These are phyloP conservation scores for Solanum okadae DNA, from an alignment of 257 asterid genomes.

Conservation along the genomic window DNA sequence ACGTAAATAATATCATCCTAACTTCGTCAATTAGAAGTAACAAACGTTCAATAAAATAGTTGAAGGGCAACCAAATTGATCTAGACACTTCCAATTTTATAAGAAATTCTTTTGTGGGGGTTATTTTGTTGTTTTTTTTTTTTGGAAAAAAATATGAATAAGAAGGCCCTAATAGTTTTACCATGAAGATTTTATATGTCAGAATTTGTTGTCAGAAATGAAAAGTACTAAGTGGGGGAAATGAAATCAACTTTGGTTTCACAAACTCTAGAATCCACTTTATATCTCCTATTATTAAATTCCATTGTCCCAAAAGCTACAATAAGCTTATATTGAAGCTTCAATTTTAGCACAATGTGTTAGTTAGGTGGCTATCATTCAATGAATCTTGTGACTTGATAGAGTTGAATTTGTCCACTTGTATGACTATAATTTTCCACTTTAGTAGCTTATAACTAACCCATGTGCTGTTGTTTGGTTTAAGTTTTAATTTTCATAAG, in stretches of 20 bases:
- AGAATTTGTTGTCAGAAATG: conserved; percentile 20
- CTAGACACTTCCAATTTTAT: no score
- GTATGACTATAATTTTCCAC: not conserved
- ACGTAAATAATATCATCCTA: no score
- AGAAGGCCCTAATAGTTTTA: conserved; percentile 8
- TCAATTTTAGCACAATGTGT: not conserved
- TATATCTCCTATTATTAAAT: not conserved
- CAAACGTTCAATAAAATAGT: not conserved
- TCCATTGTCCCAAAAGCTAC: not conserved
- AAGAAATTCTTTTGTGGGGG: not conserved
- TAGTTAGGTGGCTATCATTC: not conserved
- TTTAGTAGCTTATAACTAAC: not conserved
- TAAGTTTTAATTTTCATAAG: not conserved
- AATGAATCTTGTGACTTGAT: not conserved
- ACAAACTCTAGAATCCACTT: conserved; percentile 19
- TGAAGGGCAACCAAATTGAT: no score
- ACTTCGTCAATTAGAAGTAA: not conserved
- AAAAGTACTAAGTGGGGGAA: conserved; percentile 2
- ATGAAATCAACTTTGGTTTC: conserved; percentile 27
- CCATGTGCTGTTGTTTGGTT: not conserved
- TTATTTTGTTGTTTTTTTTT: not conserved
- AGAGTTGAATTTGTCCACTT: not conserved
- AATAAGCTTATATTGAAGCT: not conserved
- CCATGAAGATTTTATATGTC: conserved; percentile 21
- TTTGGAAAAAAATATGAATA: not conserved